phyloP scores from a whole-genome alignment of 176 grass and related monocot genomes.

The Tillandsia fasciculata region DNA sequence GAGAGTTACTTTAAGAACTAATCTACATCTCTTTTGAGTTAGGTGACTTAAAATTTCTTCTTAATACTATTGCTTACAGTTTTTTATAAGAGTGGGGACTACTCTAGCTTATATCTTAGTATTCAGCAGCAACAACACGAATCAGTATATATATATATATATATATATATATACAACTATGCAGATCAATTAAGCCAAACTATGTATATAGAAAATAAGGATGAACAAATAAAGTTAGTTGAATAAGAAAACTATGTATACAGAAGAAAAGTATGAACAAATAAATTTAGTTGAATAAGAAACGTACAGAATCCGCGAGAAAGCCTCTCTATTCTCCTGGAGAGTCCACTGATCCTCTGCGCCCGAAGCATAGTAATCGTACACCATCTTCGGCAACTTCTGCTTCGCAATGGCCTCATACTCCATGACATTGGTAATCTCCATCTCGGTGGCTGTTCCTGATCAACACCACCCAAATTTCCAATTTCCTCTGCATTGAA shows the following conservation, averaged over 20 bases:
- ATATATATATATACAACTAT: background rate
- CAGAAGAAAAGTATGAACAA: background rate
- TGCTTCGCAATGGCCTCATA: slow-evolving; percentile 23
- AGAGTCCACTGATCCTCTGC: slow-evolving; percentile 24
- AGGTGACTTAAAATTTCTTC: too few relatives aligned
- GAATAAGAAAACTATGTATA: background rate
- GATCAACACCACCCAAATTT: background rate
- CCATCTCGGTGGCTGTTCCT: slow-evolving; percentile 2
- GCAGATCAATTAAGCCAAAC: background rate
- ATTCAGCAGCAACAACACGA: too few relatives aligned
- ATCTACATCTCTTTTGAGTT: too few relatives aligned
- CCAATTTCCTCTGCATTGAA: background rate
- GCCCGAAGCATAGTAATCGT: slow-evolving; percentile 25
- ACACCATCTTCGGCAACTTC: slow-evolving; percentile 29
- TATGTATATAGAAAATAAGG: background rate
- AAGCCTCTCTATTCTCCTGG: slow-evolving; percentile 23
- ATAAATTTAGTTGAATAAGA: background rate
- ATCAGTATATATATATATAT: too few relatives aligned
- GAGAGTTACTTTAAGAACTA: too few relatives aligned
- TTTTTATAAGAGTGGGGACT: too few relatives aligned
- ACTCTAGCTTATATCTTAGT: too few relatives aligned
- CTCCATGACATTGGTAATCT: slow-evolving; percentile 27
- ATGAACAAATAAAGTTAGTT: background rate
- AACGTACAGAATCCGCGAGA: slow-evolving; percentile 15
- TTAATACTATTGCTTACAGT: too few relatives aligned